phyloP scores from a whole-genome alignment of 2,329 filamentous ascomycete genomes.

The Diaporthe batatas region DNA sequence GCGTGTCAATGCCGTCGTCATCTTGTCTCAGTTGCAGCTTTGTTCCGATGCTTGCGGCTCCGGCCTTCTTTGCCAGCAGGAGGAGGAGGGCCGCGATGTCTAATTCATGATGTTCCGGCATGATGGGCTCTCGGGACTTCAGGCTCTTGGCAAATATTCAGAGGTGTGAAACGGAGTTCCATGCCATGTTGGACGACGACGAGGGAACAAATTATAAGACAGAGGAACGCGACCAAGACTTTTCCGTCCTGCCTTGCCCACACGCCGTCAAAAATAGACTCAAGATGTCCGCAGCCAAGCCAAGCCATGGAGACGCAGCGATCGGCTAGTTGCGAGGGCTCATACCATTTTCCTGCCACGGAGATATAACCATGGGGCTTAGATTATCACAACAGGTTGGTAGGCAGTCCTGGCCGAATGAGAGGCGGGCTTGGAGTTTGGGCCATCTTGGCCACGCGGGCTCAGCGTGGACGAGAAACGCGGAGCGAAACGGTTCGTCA shows the following conservation, averaged over 20 bases:
- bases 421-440: neutral
- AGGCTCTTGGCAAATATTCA: slow-evolving; percentile 5
- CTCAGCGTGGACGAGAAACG: slow-evolving; percentile 25
- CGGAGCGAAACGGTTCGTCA: slow-evolving; percentile 34
- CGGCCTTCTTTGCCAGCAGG: neutral
- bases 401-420: slow-evolving; percentile 15
- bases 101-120: slow-evolving; percentile 24
- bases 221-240: neutral
- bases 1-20: slow-evolving; percentile 23
- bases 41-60: neutral
- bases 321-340: slow-evolving; percentile 14
- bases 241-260: neutral
- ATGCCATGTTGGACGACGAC: neutral
- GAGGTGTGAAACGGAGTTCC: neutral
- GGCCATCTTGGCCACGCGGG: slow-evolving; percentile 20
- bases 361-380: slow-evolving; percentile 22
- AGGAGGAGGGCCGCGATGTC: slow-evolving; percentile 9
- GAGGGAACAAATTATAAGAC: neutral
- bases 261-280: slow-evolving; percentile 16
- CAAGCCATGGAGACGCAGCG: slow-evolving; percentile 8
- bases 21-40: slow-evolving; percentile 10
- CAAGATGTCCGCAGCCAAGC: slow-evolving; percentile 30
- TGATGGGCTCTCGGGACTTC: slow-evolving; percentile 24
- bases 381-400: slow-evolving; percentile 4
- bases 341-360: slow-evolving; percentile 15